Percentiles rank a stretch among this genome's conserved stretches.
These are phyloP conservation scores for Conidiobolus incongruus DNA, from an alignment of 371 early-diverging fungal species.

Conservation along the genomic window DNA sequence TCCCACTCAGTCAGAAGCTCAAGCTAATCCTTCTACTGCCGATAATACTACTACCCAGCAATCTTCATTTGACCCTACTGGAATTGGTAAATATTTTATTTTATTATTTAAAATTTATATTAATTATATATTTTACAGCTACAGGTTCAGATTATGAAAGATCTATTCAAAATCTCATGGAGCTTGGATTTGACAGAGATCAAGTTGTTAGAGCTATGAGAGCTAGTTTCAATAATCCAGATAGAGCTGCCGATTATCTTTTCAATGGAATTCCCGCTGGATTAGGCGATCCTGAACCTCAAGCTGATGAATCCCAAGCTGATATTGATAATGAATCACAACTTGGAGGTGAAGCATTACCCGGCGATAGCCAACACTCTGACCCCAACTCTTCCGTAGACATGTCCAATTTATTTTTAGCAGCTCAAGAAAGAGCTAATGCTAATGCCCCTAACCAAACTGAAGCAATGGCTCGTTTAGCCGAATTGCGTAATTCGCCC, in stretches of 20 bases:
- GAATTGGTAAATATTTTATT: neutral
- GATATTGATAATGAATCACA: neutral
- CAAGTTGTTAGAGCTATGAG: constrained; percentile 76
- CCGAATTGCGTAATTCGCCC: constrained; percentile 15
- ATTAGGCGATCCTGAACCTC: neutral
- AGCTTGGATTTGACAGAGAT: constrained; percentile 85
- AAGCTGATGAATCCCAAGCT: neutral
- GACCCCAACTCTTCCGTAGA: neutral
- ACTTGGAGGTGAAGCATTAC: neutral
- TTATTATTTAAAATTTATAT: neutral
- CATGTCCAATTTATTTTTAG: neutral
- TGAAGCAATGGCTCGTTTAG: neutral
- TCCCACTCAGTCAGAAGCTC: constrained; percentile 5
- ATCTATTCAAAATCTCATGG: constrained; percentile 67
- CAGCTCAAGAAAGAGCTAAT: constrained; percentile 1
- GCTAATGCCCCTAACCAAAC: neutral
- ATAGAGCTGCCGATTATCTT: constrained; percentile 90
- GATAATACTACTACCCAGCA: neutral
- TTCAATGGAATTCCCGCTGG: constrained; percentile 34
- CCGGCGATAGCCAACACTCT: too few relatives aligned
- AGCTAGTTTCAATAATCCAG: constrained; percentile 92
- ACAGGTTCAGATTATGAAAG: constrained; percentile 47
- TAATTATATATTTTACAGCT: constrained; percentile 12
- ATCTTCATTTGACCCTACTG: neutral
- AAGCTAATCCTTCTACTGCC: constrained; percentile 4